These are phyloP conservation scores for Mycena pura DNA, from an alignment of 768 basidiomycete species.

Conservation along the genomic window DNA sequence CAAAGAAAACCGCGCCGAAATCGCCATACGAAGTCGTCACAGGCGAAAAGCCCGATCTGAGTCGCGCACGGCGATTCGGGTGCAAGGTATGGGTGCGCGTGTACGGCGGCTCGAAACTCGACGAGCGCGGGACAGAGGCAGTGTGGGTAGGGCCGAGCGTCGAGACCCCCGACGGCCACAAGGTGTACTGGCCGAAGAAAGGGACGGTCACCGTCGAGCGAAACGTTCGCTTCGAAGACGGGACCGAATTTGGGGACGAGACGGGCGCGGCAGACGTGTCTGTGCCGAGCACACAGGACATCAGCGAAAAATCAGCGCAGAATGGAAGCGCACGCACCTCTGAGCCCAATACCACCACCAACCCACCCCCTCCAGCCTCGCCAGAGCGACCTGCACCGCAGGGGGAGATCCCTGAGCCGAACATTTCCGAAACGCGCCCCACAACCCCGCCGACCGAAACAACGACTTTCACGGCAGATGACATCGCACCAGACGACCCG, in stretches of 20 bases:
- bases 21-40: too few species aligned
- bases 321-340: constrained; percentile 12
- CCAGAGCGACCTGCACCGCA: not conserved
- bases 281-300: not conserved
- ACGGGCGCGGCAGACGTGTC: not conserved
- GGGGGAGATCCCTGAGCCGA: not conserved
- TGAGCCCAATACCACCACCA: not conserved
- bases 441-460: not conserved
- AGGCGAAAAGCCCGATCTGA: too few species aligned
- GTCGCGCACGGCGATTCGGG: too few species aligned
- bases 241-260: constrained; percentile 10
- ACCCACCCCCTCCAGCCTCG: constrained; percentile 1
- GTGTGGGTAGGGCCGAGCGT: too few species aligned
- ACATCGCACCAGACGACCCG: constrained; percentile 10
- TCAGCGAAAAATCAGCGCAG: constrained; percentile 7
- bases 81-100: not conserved
- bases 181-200: constrained; percentile 28
- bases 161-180: constrained; percentile 27
- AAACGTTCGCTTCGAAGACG: constrained; percentile 17
- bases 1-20: too few species aligned
- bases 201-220: constrained; percentile 22
- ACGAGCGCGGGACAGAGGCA: not conserved
- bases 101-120: not conserved
- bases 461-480: not conserved
- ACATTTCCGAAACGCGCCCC: not conserved